Conservation (phyloP, 805 yeast species). For the Clavispora phyllophila region DNA sequence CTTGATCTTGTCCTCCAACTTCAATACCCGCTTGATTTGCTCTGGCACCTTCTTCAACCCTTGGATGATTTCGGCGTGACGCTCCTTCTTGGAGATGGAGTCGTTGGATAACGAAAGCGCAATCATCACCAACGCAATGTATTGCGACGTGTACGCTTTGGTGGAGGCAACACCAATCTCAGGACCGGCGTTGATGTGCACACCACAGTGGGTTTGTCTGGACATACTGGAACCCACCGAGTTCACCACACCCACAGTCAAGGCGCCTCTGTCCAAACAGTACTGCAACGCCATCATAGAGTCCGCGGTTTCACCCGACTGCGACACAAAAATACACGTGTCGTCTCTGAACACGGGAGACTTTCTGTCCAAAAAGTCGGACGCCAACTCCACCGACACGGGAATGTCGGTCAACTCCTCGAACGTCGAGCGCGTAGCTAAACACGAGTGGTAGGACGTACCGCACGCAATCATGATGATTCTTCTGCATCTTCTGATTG, state of each 20-base stretch:
- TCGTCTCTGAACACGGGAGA: conserved; percentile 99
- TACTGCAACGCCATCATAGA: conserved; percentile 91
- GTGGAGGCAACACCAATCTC: conserved; percentile 99
- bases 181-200: conserved; percentile 98
- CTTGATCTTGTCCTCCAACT: conserved; percentile 70
- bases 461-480: conserved; percentile 99
- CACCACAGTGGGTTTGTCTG: conserved; percentile 98
- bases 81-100: conserved; percentile 64
- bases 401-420: conserved; percentile 97
- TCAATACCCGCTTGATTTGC: conserved; percentile 75
- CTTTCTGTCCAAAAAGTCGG: conserved; percentile 89
- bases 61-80: conserved; percentile 81
- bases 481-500: conserved; percentile 91
- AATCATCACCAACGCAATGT: conserved; percentile 93
- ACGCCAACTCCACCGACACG: conserved; percentile 86
- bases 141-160: conserved; percentile 97
- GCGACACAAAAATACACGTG: conserved; percentile 95
- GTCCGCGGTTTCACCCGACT: conserved; percentile 99
- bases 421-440: conserved; percentile 93
- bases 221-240: conserved; percentile 96
- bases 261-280: conserved; percentile 94
- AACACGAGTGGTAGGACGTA: conserved; percentile 96
- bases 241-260: conserved; percentile 96
- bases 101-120: conserved; percentile 94
- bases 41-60: conserved; percentile 81